These are phyloP conservation scores for Buxus sempervirens DNA, from an alignment of 164 flowering plant genomes.

Conservation along the genomic window DNA sequence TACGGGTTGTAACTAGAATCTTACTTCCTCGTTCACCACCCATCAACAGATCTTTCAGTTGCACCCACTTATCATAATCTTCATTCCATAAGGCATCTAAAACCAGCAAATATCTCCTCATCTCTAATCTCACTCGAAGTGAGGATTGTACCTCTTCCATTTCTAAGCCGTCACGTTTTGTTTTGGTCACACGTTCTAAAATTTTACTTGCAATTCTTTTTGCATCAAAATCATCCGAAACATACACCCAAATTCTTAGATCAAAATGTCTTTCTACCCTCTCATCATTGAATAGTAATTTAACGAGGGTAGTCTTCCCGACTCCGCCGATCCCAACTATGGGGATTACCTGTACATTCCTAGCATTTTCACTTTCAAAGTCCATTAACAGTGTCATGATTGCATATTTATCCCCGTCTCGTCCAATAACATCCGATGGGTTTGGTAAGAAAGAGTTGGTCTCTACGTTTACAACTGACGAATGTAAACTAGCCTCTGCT, in stretches of 20 bases:
- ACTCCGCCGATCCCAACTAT: no score
- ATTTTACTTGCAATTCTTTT: slow-evolving; percentile 5
- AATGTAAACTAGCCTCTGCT: neutral
- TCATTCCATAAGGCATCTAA: slow-evolving; percentile 25
- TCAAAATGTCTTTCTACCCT: slow-evolving; percentile 8
- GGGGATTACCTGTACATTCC: slow-evolving; percentile 12
- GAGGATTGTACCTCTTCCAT: neutral
- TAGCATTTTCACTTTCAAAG: neutral
- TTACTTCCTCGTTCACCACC: slow-evolving; percentile 14
- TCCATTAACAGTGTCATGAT: slow-evolving; percentile 3
- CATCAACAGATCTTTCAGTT: slow-evolving; percentile 8
- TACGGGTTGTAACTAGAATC: slow-evolving; percentile 17
- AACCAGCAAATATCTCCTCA: slow-evolving; percentile 13
- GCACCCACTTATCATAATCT: slow-evolving; percentile 9
- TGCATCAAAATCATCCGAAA: no score
- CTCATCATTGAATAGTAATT: slow-evolving; percentile 16
- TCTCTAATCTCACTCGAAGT: neutral
- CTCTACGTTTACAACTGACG: neutral
- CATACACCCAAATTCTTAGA: no score
- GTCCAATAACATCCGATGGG: slow-evolving; percentile 4
- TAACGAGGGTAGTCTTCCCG: slow-evolving; percentile 25
- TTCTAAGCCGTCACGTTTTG: neutral
- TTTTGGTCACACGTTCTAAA: slow-evolving; percentile 1
- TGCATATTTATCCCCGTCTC: slow-evolving; percentile 6
- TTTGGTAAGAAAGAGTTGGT: neutral